Evolutionary conservation across 1,284 basidiomycete genomes (phyloP).

Genomic region (Cystobasidium pallidum): DNA sequence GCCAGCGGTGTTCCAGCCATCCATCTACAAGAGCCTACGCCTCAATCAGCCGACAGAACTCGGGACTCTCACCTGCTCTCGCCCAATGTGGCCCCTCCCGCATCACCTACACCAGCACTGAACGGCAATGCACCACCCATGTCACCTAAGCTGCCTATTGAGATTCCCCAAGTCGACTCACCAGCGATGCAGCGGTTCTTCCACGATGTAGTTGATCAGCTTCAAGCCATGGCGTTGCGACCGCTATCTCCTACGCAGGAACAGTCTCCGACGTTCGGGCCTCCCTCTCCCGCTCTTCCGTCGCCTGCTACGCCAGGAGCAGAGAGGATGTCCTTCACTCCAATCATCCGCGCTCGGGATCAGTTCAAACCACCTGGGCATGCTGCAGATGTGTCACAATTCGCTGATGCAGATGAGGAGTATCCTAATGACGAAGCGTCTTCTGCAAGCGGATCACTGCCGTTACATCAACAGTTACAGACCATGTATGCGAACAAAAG

Average conservation of each 20-base stretch:
- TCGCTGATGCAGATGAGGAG: constrained; percentile 64
- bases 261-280: constrained; percentile 53
- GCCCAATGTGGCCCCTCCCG: constrained; percentile 46
- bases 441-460: background rate
- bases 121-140: constrained; percentile 40
- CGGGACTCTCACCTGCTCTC: constrained; percentile 44
- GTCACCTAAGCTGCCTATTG: constrained; percentile 50
- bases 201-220: constrained; percentile 76
- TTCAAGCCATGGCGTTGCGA: constrained; percentile 68
- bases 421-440: background rate
- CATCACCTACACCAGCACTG: constrained; percentile 13
- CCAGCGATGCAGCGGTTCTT: constrained; percentile 76
- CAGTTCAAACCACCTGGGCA: constrained; percentile 21
- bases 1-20: constrained; percentile 58
- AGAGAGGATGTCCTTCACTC: constrained; percentile 42
- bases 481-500: constrained; percentile 24
- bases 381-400: constrained; percentile 56
- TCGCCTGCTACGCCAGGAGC: constrained; percentile 33
- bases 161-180: constrained; percentile 65
- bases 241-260: constrained; percentile 57
- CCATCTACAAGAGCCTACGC: constrained; percentile 59
- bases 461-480: constrained; percentile 36
- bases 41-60: constrained; percentile 53
- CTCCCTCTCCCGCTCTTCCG: constrained; percentile 3
- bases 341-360: constrained; percentile 39